phyloP scores from a whole-genome alignment of 2,329 filamentous ascomycete species.

The Arachnomyces sp. region DNA sequence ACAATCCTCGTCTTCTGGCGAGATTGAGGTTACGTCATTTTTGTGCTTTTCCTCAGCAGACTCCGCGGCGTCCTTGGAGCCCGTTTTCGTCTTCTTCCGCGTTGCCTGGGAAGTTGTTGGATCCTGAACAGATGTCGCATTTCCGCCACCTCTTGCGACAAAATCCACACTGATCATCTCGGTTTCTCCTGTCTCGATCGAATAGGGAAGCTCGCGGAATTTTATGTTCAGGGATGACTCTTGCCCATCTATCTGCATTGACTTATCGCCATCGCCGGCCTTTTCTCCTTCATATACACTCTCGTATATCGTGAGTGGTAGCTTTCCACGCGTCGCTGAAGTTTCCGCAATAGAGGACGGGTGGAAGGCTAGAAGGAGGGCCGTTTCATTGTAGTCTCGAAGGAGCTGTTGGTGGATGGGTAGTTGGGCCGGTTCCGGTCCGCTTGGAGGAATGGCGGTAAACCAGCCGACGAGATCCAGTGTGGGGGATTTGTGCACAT shows the following conservation, averaged over 20 bases:
- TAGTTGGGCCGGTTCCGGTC: constrained; percentile 60
- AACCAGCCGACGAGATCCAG: constrained; percentile 92
- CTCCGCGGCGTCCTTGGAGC: constrained; percentile 31
- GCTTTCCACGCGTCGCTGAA: constrained; percentile 61
- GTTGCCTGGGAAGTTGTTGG: constrained; percentile 18
- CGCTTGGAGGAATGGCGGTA: constrained; percentile 64
- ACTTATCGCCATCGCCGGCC: constrained; percentile 48
- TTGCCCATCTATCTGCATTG: constrained; percentile 66
- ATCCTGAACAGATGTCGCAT: constrained; percentile 56
- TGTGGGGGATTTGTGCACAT: constrained; percentile 75
- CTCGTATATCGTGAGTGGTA: constrained; percentile 89
- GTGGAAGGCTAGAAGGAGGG: constrained; percentile 84
- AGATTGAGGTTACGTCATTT: constrained; percentile 33
- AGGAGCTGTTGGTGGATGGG: constrained; percentile 73
- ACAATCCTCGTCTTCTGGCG: constrained; percentile 58
- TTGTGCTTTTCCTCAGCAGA: constrained; percentile 21
- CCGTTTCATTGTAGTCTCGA: constrained; percentile 69
- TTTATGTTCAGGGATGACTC: constrained; percentile 53
- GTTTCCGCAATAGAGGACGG: constrained; percentile 49
- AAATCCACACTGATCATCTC: constrained; percentile 98
- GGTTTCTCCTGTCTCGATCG: constrained; percentile 86
- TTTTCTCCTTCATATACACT: constrained; percentile 68
- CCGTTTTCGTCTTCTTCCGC: constrained; percentile 20
- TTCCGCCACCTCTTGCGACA: constrained; percentile 75
- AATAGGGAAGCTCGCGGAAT: constrained; percentile 78